Base-by-base conservation (phyloP, 2,329 filamentous ascomycete genomes). In the Penicillium sumatraense region DNA sequence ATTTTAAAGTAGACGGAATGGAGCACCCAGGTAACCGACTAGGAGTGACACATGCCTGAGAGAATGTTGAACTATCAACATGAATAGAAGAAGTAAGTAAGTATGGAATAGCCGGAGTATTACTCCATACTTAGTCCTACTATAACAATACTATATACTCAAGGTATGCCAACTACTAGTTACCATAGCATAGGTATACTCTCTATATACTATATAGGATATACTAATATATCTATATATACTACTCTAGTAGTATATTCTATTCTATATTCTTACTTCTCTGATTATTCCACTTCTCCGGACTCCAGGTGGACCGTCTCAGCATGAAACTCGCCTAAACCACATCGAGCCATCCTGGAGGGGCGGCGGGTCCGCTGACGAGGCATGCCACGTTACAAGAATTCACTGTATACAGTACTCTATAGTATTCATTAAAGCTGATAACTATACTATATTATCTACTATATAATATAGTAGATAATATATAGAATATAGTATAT, bases 291-390 rank as follows among this genome's bases (percentile, higher is more conserved):
- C 18, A 23, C 20, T 24, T 41, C 38, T 41, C 38, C 38, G 16
- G 38, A 41, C 38, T 23, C 20, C 38, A 41, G 11, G 38, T 41
- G 38, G 24, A 23, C 40, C 27, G 61, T 65, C 60, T 62, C 57
- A 64, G 48, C 45, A 46, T 64, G 61, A 65, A 65, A 64, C 61
- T n/a, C 36, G 26, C 47, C 61, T 64, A 64, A 49, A 4, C 60
- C 53, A 10, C 16, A 36, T 59, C 29, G 8, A 51, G 57, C 9
- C 5, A 29, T 20, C 13, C 45, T 20, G 29, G 49, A 52, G 54
- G 59, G 57, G 47, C 50, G 36, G 57, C 50, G 59, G 59, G 49
- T 59, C 46, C 54, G 61, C 57, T 65, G 61, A 65, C 60, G 60
- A 65, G 56, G 51, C 48, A 40, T 40, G 16, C 36, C 4, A 14